Evolutionary conservation across 1,139 yeast genomes (phyloP).

Genomic region (Taphrina pruni): DNA sequence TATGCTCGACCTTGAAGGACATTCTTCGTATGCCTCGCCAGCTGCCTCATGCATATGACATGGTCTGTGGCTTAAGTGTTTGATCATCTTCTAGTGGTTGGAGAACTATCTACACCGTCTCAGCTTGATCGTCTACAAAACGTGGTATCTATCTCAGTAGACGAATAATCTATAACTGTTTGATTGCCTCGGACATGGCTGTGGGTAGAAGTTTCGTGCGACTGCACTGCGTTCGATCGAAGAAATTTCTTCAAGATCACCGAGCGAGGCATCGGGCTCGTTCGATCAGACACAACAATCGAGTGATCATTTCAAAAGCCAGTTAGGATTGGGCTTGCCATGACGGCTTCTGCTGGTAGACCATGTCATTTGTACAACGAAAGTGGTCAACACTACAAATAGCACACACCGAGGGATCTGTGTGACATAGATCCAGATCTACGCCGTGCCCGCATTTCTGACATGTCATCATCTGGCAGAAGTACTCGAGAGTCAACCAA

Average conservation of each 20-base stretch:
- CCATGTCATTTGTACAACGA: too few species aligned
- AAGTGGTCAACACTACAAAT: neutral
- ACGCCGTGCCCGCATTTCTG: neutral
- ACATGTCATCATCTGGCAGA: neutral
- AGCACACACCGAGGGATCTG: too few species aligned
- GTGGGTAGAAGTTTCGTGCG: neutral
- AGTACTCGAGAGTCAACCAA: slow-evolving; percentile 5
- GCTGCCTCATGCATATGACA: too few species aligned
- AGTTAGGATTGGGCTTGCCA: too few species aligned
- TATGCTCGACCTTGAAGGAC: too few species aligned
- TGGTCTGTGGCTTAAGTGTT: too few species aligned
- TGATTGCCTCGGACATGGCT: neutral
- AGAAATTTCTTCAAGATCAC: neutral
- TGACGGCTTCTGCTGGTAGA: too few species aligned
- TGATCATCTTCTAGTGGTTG: too few species aligned
- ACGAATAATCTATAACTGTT: neutral
- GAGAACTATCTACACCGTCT: too few species aligned
- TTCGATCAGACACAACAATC: neutral
- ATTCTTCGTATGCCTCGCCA: too few species aligned
- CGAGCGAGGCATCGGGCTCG: neutral
- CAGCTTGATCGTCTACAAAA: neutral
- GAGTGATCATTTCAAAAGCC: neutral
- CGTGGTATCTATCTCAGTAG: neutral
- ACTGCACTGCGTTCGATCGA: neutral
- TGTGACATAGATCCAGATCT: too few species aligned